phyloP scores from a whole-genome alignment of 768 basidiomycete species.

The Omphalotus guepiniiformis region DNA sequence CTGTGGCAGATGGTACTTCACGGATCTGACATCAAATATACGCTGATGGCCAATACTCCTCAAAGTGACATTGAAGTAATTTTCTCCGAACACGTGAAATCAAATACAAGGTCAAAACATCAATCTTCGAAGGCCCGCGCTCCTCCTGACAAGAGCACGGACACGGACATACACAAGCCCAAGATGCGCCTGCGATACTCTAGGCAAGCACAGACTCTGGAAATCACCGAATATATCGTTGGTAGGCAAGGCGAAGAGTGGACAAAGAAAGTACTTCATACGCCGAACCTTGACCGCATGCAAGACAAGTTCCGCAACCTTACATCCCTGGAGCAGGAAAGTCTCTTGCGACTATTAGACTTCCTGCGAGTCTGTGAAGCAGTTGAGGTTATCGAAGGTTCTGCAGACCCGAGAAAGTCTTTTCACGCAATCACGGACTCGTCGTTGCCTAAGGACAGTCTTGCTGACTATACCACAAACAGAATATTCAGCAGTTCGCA shows the following conservation, averaged over 20 bases:
- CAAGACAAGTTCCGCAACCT: background rate
- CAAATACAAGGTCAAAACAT: background rate
- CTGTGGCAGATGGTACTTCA: constrained; percentile 40
- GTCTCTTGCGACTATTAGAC: background rate
- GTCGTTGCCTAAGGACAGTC: background rate
- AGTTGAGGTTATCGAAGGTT: background rate
- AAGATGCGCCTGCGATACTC: constrained; percentile 36
- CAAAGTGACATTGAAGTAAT: constrained; percentile 44
- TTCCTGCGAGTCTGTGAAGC: constrained; percentile 11
- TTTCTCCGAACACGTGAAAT: constrained; percentile 13
- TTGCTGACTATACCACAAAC: background rate
- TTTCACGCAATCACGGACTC: background rate
- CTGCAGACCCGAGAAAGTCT: background rate
- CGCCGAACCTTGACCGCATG: constrained; percentile 10
- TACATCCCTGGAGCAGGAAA: background rate
- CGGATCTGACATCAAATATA: constrained; percentile 35
- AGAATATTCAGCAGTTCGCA: constrained; percentile 2
- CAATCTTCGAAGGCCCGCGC: background rate
- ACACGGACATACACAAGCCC: constrained; percentile 1
- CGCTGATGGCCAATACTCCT: constrained; percentile 49
- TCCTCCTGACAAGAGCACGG: background rate
- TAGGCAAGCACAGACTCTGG: constrained; percentile 27
- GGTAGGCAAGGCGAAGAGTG: constrained; percentile 32
- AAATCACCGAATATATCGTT: constrained; percentile 30
- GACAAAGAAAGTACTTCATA: constrained; percentile 29